Conservation (phyloP, 345 rosid species). For the Lepidium didymum region DNA sequence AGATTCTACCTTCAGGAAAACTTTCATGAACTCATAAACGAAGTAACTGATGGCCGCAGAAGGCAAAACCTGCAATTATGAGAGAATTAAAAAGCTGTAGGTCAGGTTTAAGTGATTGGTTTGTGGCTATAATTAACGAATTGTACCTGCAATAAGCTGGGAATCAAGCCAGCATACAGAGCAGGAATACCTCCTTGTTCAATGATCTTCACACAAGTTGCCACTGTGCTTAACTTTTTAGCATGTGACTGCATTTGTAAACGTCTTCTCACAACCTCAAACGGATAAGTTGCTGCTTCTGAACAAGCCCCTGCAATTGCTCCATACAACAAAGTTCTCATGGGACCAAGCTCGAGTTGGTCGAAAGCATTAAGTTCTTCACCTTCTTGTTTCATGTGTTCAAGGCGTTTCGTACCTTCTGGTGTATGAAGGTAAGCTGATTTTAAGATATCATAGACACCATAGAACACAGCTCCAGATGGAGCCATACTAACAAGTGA, state of each 20-base stretch:
- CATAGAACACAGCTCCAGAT: slow-evolving; percentile 67
- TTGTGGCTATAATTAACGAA: neutral
- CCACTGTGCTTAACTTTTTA: slow-evolving; percentile 48
- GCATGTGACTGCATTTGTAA: slow-evolving; percentile 62
- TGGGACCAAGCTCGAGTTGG: slow-evolving; percentile 70
- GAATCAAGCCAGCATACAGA: slow-evolving; percentile 61
- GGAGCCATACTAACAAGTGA: slow-evolving; percentile 74
- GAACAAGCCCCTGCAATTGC: slow-evolving; percentile 80
- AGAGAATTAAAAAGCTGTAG: neutral
- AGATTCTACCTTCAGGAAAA: slow-evolving; percentile 67
- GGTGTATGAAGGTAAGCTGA: slow-evolving; percentile 60
- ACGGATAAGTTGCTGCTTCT: slow-evolving; percentile 68
- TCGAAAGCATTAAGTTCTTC: slow-evolving; percentile 57
- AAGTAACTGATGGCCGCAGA: slow-evolving; percentile 82
- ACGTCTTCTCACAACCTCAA: slow-evolving; percentile 71
- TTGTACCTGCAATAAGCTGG: slow-evolving; percentile 66
- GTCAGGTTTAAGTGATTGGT: neutral
- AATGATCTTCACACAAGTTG: slow-evolving; percentile 49
- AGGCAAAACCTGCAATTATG: slow-evolving; percentile 65
- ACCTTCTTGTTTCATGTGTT: slow-evolving; percentile 45
- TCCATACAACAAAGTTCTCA: slow-evolving; percentile 59
- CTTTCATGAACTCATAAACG: slow-evolving; percentile 82
- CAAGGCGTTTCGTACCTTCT: slow-evolving; percentile 54
- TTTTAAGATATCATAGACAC: slow-evolving; percentile 62
- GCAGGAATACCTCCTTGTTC: slow-evolving; percentile 68